Evolutionary conservation across 345 rosid species (phyloP).

Genomic region (Corymbia maculata): DNA sequence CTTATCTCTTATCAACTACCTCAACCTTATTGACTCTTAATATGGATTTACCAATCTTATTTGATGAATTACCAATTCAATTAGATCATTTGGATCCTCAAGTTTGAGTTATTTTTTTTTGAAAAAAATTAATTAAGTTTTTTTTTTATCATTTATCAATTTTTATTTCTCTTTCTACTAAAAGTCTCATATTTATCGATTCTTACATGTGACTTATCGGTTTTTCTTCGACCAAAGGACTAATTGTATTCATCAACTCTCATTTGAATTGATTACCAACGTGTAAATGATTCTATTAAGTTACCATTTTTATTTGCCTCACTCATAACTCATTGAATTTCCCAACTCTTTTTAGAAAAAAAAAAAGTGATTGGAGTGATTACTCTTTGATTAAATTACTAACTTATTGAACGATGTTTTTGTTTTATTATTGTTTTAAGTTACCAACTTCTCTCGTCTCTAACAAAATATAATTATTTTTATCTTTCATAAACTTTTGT

Average conservation of each 20-base stretch:
- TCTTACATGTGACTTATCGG: neutral
- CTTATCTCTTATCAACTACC: neutral
- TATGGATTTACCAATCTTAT: neutral
- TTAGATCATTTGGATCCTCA: neutral
- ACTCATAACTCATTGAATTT: no score
- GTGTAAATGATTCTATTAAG: neutral
- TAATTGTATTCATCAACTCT: neutral
- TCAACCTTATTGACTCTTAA: neutral
- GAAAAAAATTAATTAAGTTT: no score
- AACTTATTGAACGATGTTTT: neutral
- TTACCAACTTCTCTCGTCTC: neutral
- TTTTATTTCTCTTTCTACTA: no score
- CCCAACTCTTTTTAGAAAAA: neutral
- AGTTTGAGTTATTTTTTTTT: neutral
- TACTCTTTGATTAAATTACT: neutral
- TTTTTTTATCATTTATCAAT: neutral
- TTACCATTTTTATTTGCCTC: neutral
- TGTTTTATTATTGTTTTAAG: fast-evolving
- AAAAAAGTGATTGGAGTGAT: neutral
- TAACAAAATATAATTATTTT: no score
- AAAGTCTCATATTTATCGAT: neutral
- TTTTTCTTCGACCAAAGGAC: neutral
- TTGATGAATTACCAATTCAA: neutral
- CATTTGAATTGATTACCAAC: neutral
- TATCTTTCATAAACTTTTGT: neutral